Evolutionary conservation across 768 basidiomycete genomes (phyloP), one percentile per base, ranked within the genome.

Genomic region (Hypholoma fasciculare): DNA sequence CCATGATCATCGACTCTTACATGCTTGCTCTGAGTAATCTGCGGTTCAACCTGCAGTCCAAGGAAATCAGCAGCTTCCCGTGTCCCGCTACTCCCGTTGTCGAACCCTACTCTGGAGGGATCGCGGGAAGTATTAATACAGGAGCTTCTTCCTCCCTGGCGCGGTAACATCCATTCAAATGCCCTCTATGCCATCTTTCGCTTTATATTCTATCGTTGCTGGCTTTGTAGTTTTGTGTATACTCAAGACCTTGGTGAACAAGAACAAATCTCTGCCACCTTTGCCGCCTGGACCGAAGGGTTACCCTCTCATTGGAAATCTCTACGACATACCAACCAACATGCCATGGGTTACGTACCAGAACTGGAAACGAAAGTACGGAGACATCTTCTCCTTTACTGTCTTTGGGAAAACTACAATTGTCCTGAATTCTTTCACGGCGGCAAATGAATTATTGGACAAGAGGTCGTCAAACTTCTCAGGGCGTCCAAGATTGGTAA

Each of bases 381-480:
- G 53, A 26, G 65, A 64, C 39, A 56, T 69, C 39, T 57, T 78
- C 52, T 74, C 74, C 57, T 52, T 76, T 27, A 67, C 72, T 16
- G 61, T 75, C 9, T 65, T 76, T 20, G 78, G 77, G 27, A 66
- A 71, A 26, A 65, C 68, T 1, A 69, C 78, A 39, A 64, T 81
- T 20, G 60, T 80, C 20, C 65, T 81, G 40, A 81, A 76, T 58
- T 78, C 78, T 3, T 64, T 69, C 46, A 69, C 74, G 17, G 70
- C 74, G 7, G 70, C 72, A 7, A 69, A 61, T 17, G 78, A 81
- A 20, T 67, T 82, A 19, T 70, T 82, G 16, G 77, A 82, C 37
- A 74, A 73, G 37, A 72, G 78, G 4, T 79, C 80, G 6, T 65
- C 71, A 47, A 75, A 74, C 26, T 81, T 79, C 59, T 78, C 81